Evolutionary conservation across 441 rosid genomes (phyloP).

Genomic region (Dalechampia spathulata): DNA sequence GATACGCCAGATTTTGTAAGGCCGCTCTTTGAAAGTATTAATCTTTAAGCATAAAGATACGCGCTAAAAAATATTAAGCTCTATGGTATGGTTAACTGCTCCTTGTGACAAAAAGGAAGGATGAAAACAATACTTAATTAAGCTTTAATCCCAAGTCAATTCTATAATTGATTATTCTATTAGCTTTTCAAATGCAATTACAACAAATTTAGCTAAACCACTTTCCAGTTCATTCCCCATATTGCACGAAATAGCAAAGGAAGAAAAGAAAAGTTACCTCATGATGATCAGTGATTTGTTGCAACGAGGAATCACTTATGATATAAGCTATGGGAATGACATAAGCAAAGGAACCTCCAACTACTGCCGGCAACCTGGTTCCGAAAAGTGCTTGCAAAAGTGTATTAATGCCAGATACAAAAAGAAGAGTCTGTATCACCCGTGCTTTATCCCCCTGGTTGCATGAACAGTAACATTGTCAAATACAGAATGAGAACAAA

Average conservation of each 20-base stretch:
- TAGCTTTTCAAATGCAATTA: too few relatives aligned
- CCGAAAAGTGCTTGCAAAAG: constrained; percentile 93
- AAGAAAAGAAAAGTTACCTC: constrained; percentile 41
- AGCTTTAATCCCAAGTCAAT: too few relatives aligned
- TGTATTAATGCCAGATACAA: constrained; percentile 88
- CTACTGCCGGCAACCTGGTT: constrained; percentile 84
- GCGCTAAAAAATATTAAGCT: not conserved
- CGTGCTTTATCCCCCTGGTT: constrained; percentile 87
- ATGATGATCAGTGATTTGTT: constrained; percentile 57
- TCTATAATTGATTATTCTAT: too few relatives aligned
- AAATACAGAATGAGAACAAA: not conserved
- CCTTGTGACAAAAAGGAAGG: not conserved
- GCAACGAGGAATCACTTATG: constrained; percentile 71
- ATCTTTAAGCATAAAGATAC: not conserved
- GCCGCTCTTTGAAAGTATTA: not conserved
- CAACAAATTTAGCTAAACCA: too few relatives aligned
- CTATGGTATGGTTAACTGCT: not conserved
- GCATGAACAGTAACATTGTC: not conserved
- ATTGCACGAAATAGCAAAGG: not conserved
- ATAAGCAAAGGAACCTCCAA: constrained; percentile 94
- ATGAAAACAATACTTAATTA: too few relatives aligned
- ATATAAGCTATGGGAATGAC: constrained; percentile 89
- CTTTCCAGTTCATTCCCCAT: too few relatives aligned
- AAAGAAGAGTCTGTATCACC: constrained; percentile 86
- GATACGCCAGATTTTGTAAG: not conserved